A percentile compares a stretch with the other conserved stretches of the same genome.
Conservation (phyloP, 169 alveolate genomes). For the Fabrea salina region DNA sequence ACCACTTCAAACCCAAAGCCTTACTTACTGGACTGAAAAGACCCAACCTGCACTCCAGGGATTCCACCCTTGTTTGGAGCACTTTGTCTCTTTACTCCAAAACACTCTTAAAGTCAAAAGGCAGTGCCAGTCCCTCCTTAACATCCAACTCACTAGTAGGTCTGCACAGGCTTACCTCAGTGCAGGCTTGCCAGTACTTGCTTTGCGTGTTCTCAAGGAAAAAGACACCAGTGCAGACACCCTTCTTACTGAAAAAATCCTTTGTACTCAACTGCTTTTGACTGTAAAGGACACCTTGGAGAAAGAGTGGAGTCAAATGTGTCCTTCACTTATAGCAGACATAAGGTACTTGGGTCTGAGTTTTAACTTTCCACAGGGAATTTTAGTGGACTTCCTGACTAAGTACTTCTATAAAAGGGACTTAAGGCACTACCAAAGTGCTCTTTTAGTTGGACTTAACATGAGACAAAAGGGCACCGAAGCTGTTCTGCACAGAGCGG, state of each 20-base stretch:
- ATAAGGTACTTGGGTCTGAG: neutral
- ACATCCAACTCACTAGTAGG: neutral
- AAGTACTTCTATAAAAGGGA: neutral
- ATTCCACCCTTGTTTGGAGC: neutral
- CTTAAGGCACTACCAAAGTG: neutral
- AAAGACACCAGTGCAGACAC: neutral
- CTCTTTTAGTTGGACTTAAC: neutral
- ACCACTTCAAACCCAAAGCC: neutral
- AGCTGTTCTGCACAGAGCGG: conserved; percentile 7
- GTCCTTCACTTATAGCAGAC: neutral
- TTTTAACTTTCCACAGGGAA: neutral
- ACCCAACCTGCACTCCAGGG: neutral
- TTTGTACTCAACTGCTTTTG: neutral
- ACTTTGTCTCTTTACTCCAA: neutral
- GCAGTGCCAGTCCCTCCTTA: neutral
- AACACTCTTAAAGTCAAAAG: neutral
- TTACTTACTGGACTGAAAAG: neutral
- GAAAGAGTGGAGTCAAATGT: neutral
- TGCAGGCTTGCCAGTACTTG: neutral
- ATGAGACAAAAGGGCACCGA: neutral
- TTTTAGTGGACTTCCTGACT: neutral
- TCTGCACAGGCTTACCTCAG: neutral
- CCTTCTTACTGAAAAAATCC: neutral
- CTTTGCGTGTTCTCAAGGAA: neutral
- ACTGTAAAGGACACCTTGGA: neutral